Percentiles rank a stretch among this genome's conserved stretches.
Evolutionary conservation across 139 green algal species (phyloP).

Genomic region (Mesostigma viride): DNA sequence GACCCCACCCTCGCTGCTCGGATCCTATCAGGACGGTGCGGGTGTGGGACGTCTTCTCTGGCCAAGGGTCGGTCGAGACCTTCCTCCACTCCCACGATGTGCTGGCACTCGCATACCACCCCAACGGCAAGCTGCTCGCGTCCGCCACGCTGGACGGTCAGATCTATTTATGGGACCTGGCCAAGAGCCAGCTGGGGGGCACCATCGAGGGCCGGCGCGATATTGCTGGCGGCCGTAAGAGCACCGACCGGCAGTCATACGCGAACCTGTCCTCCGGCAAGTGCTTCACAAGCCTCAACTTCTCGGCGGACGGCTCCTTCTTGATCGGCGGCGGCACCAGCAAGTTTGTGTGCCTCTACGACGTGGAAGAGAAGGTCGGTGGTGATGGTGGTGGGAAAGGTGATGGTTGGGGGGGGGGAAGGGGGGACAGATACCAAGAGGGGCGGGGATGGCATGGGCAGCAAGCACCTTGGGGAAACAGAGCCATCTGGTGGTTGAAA

Average conservation of each 20-base stretch:
- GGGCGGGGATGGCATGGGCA: too few relatives aligned
- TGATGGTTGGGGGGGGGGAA: too few relatives aligned
- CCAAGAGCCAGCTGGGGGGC: constrained; percentile 55
- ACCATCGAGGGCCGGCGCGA: constrained; percentile 67
- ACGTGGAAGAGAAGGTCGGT: constrained; percentile 59
- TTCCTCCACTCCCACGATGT: constrained; percentile 85
- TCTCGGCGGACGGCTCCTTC: constrained; percentile 72
- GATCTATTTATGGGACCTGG: constrained; percentile 86
- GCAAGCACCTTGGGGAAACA: too few relatives aligned
- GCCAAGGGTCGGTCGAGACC: constrained; percentile 56
- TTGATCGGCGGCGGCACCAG: constrained; percentile 66
- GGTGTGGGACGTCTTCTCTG: constrained; percentile 76
- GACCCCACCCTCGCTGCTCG: background rate
- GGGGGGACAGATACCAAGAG: too few relatives aligned
- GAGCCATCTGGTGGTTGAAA: too few relatives aligned
- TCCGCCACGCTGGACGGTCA: constrained; percentile 74
- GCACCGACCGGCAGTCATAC: constrained; percentile 44
- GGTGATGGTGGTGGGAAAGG: too few relatives aligned
- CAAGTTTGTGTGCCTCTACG: constrained; percentile 89
- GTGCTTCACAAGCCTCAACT: constrained; percentile 77
- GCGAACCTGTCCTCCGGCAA: constrained; percentile 13
- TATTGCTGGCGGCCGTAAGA: constrained; percentile 63
- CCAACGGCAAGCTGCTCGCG: constrained; percentile 80
- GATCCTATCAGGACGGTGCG: constrained; percentile 57
- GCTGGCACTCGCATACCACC: constrained; percentile 70